Conservation (phyloP, 768 basidiomycete genomes). For the Mrakia hoshinonis region DNA sequence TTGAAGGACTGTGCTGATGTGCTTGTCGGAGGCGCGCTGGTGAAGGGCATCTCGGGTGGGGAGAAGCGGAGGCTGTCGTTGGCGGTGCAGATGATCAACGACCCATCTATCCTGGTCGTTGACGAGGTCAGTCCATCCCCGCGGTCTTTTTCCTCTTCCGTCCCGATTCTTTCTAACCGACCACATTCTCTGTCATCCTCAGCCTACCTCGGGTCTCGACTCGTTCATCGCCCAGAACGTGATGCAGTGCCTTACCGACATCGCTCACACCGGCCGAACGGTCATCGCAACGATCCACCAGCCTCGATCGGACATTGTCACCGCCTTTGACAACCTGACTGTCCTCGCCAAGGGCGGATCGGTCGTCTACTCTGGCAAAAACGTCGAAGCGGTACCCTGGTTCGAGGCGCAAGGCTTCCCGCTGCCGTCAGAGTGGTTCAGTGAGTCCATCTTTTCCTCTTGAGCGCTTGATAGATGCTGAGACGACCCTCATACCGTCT, state of each 20-base stretch:
- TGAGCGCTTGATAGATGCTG: no score
- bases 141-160: neutral
- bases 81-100: constrained; percentile 45
- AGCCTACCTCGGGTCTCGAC: constrained; percentile 44
- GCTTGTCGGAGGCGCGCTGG: constrained; percentile 45
- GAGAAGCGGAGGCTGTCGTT: constrained; percentile 48
- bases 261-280: constrained; percentile 44
- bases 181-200: constrained; percentile 16
- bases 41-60: constrained; percentile 46
- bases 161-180: neutral
- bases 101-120: constrained; percentile 43
- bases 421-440: constrained; percentile 16
- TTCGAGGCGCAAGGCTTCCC: constrained; percentile 24
- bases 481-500: neutral
- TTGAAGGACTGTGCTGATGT: constrained; percentile 47
- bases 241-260: constrained; percentile 45
- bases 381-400: constrained; percentile 8
- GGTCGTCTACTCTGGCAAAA: constrained; percentile 36
- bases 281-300: constrained; percentile 44
- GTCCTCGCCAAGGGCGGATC: constrained; percentile 40
- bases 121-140: constrained; percentile 33
- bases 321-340: constrained; percentile 39
- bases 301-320: constrained; percentile 41
- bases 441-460: neutral
- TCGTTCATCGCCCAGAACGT: constrained; percentile 46